Evolutionary conservation across 768 basidiomycete species (phyloP).

Genomic region (Sarcodon sp.): DNA sequence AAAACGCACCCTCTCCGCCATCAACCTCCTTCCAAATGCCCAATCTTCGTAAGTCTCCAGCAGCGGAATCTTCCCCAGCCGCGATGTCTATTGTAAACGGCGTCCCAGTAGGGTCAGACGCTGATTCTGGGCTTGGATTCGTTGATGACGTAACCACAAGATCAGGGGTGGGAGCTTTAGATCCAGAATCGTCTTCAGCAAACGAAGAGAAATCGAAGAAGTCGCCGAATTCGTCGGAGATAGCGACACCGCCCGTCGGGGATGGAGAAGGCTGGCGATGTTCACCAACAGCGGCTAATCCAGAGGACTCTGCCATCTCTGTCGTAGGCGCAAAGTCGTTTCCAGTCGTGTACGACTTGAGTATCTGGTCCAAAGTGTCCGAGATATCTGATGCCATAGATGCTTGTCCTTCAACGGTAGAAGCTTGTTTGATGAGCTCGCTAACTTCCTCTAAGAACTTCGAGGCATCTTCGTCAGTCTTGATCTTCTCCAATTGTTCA

Average conservation of each 20-base stretch:
- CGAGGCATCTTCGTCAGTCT: constrained; percentile 54
- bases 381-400: constrained; percentile 34
- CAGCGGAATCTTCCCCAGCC: constrained; percentile 35
- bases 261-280: constrained; percentile 2
- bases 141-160: constrained; percentile 58
- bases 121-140: constrained; percentile 68
- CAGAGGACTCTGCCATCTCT: constrained; percentile 13
- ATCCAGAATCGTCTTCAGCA: constrained; percentile 43
- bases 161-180: constrained; percentile 67
- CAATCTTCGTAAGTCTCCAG: constrained; percentile 39
- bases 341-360: constrained; percentile 40
- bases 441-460: constrained; percentile 53
- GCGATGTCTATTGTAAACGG: constrained; percentile 27
- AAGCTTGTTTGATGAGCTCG: constrained; percentile 44
- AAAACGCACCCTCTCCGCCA: constrained; percentile 64
- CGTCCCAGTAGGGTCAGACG: constrained; percentile 43
- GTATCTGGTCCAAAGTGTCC: constrained; percentile 47
- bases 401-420: constrained; percentile 24
- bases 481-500: constrained; percentile 30
- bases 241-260: constrained; percentile 19
- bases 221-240: constrained; percentile 39
- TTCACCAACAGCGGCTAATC: constrained; percentile 13
- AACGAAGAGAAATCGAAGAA: constrained; percentile 61
- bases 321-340: constrained; percentile 16
- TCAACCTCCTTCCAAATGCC: constrained; percentile 60